A percentile compares a stretch with the other conserved stretches of the same genome.
Conservation (phyloP, 2,329 filamentous ascomycete species). For the Diaporthe longicolla region DNA sequence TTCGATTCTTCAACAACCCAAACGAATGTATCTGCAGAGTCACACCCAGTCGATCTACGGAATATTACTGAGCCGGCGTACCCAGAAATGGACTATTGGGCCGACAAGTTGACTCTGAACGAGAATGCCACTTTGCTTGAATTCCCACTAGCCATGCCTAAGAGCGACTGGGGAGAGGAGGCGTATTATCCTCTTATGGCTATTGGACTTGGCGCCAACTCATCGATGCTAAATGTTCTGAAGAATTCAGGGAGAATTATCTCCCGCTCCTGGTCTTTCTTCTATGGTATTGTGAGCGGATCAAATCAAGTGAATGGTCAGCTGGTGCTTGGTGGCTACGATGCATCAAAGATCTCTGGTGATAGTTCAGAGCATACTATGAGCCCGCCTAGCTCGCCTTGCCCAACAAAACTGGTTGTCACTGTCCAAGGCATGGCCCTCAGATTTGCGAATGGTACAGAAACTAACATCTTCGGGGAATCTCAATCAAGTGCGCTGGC, state of each 20-base stretch:
- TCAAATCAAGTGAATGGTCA: not conserved
- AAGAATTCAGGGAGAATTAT: conserved; percentile 47
- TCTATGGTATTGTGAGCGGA: conserved; percentile 47
- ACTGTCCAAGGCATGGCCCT: not conserved
- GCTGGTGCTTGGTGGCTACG: not conserved
- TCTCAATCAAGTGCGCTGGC: conserved; percentile 1
- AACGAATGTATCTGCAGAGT: not conserved
- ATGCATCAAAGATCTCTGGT: conserved; percentile 4
- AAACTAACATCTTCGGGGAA: not conserved
- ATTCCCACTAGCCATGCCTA: conserved; percentile 45
- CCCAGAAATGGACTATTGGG: not conserved
- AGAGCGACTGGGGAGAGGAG: conserved; percentile 46
- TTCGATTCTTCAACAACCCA: conserved; percentile 7
- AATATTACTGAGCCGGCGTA: not conserved
- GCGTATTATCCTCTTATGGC: conserved; percentile 45
- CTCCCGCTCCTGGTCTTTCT: conserved; percentile 51
- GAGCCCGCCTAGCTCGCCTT: not conserved
- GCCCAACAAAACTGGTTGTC: not conserved
- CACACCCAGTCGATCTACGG: not conserved
- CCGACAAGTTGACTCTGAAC: conserved; percentile 35
- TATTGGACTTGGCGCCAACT: conserved; percentile 51
- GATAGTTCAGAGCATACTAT: not conserved
- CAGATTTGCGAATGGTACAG: not conserved
- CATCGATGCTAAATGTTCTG: conserved; percentile 49
- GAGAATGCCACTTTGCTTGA: conserved; percentile 41